Conservation (phyloP, 2,329 filamentous ascomycete genomes). For the Fusarium ambrosium region DNA sequence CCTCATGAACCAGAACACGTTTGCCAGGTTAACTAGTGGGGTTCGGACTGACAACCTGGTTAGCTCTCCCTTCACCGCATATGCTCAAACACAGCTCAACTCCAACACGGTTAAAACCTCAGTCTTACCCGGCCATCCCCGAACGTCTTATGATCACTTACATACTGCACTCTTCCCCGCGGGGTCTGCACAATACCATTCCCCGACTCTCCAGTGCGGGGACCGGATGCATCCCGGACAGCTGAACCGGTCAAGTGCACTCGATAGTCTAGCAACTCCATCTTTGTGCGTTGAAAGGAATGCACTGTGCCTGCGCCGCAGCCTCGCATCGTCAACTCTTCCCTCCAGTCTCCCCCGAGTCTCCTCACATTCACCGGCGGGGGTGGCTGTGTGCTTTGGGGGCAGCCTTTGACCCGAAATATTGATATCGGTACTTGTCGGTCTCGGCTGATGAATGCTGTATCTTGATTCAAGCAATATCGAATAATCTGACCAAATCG, state of each 20-base stretch:
- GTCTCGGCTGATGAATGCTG: neutral
- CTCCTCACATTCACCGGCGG: neutral
- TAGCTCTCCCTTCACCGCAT: neutral
- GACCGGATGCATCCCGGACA: neutral
- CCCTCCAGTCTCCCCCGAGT: neutral
- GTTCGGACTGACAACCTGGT: neutral
- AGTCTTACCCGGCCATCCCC: neutral
- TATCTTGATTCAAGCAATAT: constrained; percentile 34
- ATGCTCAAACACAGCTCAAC: neutral
- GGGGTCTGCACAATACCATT: neutral
- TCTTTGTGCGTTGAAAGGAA: neutral
- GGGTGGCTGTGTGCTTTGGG: constrained; percentile 5
- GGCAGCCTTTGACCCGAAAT: neutral
- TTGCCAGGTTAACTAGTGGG: neutral
- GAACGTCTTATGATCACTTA: constrained; percentile 5
- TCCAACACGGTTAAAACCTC: neutral
- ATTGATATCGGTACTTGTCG: neutral
- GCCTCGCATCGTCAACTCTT: constrained; percentile 2
- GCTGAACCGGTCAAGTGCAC: neutral
- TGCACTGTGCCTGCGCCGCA: constrained; percentile 7
- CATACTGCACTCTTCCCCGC: constrained; percentile 2
- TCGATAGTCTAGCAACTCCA: neutral
- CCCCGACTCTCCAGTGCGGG: constrained; percentile 1
- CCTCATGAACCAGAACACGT: neutral
- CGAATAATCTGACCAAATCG: constrained; percentile 38